Percentiles rank a stretch among this genome's conserved stretches.
Evolutionary conservation across 202 grass and related monocot genomes (phyloP).

Genomic region (Dendrocalamus latiflorus): DNA sequence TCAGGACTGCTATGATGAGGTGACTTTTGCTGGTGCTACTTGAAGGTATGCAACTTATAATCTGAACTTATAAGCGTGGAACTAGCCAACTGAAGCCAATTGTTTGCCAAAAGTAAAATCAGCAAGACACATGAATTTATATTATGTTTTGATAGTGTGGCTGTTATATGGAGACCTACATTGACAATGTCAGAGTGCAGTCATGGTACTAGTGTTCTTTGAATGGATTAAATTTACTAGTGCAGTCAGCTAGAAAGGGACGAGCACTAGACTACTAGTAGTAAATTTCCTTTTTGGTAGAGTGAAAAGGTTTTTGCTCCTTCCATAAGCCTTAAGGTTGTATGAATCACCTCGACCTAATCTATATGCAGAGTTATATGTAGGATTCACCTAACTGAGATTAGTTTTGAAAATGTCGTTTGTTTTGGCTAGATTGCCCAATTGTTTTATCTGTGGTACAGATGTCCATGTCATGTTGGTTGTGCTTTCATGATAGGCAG

Average conservation of each 20-base stretch:
- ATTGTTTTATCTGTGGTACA: not conserved
- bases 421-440: not conserved
- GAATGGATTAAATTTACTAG: too few species aligned
- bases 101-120: too few species aligned
- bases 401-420: not conserved
- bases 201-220: too few species aligned
- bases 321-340: conserved; percentile 28
- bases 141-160: too few species aligned
- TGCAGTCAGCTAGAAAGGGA: conserved; percentile 16
- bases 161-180: too few species aligned
- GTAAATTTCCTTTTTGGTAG: conserved; percentile 22
- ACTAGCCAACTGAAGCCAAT: too few species aligned
- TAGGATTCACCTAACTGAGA: conserved; percentile 30
- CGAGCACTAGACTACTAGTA: conserved; percentile 8
- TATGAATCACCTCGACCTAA: conserved; percentile 33
- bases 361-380: conserved; percentile 12
- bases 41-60: too few species aligned
- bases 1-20: too few species aligned
- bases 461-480: conserved; percentile 12
- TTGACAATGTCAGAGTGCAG: too few species aligned
- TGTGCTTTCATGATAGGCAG: not conserved
- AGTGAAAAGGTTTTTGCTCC: conserved; percentile 6
- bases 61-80: too few species aligned
- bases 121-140: too few species aligned
- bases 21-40: too few species aligned